A percentile compares a stretch with the other conserved stretches of the same genome.
These are phyloP conservation scores for Ceriops decandra DNA, from an alignment of 345 rosid species.

Conservation along the genomic window DNA sequence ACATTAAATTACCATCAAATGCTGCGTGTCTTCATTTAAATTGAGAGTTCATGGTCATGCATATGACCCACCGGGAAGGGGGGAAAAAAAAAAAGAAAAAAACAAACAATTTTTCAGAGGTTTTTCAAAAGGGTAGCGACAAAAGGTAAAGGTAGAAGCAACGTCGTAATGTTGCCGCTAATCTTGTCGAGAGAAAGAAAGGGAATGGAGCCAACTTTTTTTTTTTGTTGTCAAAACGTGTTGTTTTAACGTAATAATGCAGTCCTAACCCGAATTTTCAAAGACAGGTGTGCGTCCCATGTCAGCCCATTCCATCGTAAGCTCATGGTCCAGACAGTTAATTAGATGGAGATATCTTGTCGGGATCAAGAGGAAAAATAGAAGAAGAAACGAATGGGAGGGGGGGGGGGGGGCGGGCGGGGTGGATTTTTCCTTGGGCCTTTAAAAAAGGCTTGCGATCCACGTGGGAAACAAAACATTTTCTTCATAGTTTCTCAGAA, in stretches of 20 bases:
- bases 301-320: background rate
- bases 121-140: conserved; percentile 5
- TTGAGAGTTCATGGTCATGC: background rate
- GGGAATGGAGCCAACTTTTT: background rate
- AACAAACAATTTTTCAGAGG: background rate
- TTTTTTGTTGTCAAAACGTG: conserved; percentile 1
- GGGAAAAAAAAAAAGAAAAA: background rate
- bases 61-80: background rate
- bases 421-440: no score
- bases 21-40: no score
- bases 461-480: no score
- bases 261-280: background rate
- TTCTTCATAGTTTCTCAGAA: no score
- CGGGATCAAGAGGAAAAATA: background rate
- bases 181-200: conserved; percentile 2
- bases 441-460: background rate
- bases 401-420: no score
- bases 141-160: background rate
- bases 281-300: no score
- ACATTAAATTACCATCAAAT: no score
- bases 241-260: no score
- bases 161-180: conserved; percentile 9
- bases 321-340: background rate
- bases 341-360: background rate
- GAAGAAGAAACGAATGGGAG: conserved; percentile 8